These are phyloP conservation scores for Penicillium crustosum DNA, from an alignment of 2,329 filamentous ascomycete genomes.

Conservation along the genomic window DNA sequence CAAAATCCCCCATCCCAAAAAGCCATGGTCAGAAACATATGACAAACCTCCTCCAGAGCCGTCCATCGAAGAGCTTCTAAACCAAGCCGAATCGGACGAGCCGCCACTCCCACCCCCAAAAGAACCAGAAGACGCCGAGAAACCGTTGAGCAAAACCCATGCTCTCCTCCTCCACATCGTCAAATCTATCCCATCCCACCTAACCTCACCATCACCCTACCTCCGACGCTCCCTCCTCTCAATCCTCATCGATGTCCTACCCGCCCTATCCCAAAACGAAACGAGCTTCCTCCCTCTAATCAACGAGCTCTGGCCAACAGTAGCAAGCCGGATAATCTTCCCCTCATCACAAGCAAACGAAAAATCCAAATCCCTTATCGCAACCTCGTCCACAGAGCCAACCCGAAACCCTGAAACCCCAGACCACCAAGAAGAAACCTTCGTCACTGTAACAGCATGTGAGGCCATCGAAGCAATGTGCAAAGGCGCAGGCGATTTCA, in stretches of 20 bases:
- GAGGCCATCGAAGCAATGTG: slow-evolving; percentile 69
- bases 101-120: slow-evolving; percentile 37
- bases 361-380: slow-evolving; percentile 39
- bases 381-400: slow-evolving; percentile 43
- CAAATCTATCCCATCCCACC: slow-evolving; percentile 81
- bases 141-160: slow-evolving; percentile 74
- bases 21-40: slow-evolving; percentile 35
- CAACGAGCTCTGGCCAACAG: slow-evolving; percentile 85
- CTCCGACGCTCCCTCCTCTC: slow-evolving; percentile 76
- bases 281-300: slow-evolving; percentile 84
- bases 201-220: slow-evolving; percentile 78
- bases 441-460: slow-evolving; percentile 67
- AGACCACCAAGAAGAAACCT: slow-evolving; percentile 42
- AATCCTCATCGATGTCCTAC: slow-evolving; percentile 70
- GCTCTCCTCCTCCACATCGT: slow-evolving; percentile 78
- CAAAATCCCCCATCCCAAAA: slow-evolving; percentile 31
- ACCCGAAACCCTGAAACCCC: slow-evolving; percentile 49
- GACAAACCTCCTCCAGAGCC: slow-evolving; percentile 26
- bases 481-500: slow-evolving; percentile 73
- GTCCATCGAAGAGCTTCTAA: slow-evolving; percentile 35
- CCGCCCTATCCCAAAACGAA: slow-evolving; percentile 72
- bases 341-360: slow-evolving; percentile 57
- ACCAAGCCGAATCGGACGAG: slow-evolving; percentile 37
- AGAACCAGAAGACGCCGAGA: slow-evolving; percentile 55
- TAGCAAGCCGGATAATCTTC: slow-evolving; percentile 47